A percentile compares a stretch with the other conserved stretches of the same genome.
These are phyloP conservation scores for Xylariaceae sp. DNA, from an alignment of 2,329 filamentous ascomycete species.

Conservation along the genomic window DNA sequence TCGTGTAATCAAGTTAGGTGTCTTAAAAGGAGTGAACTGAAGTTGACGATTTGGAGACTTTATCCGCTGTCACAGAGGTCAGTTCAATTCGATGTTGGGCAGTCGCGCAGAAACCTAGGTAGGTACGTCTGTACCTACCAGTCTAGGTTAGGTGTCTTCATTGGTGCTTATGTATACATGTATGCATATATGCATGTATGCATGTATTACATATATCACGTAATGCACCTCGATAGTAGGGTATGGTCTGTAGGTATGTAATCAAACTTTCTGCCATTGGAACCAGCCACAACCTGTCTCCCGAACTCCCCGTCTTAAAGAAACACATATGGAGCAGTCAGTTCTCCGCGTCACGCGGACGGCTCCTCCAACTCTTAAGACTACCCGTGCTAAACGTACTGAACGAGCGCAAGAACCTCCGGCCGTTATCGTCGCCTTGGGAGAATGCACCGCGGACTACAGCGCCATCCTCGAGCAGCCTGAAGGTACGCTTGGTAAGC, in stretches of 20 bases:
- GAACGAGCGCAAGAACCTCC: constrained; percentile 43
- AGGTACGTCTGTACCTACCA: no score
- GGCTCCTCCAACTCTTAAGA: constrained; percentile 38
- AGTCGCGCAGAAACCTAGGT: no score
- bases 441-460: constrained; percentile 47
- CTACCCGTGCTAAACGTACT: constrained; percentile 50
- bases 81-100: neutral
- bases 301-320: no score
- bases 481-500: constrained; percentile 54
- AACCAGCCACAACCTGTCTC: no score
- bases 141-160: no score
- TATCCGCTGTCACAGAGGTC: constrained; percentile 5
- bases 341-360: constrained; percentile 7
- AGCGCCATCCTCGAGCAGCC: constrained; percentile 47
- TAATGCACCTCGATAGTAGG: no score
- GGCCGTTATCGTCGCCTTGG: constrained; percentile 44
- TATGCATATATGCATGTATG: neutral
- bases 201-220: neutral
- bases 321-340: neutral
- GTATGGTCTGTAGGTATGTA: no score
- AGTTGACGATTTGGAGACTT: constrained; percentile 23
- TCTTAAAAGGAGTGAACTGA: constrained; percentile 27
- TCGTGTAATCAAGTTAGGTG: neutral
- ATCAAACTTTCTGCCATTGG: no score
- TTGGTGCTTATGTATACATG: neutral